These are phyloP conservation scores for Withania somnifera DNA, from an alignment of 305 asterid species.

Conservation along the genomic window DNA sequence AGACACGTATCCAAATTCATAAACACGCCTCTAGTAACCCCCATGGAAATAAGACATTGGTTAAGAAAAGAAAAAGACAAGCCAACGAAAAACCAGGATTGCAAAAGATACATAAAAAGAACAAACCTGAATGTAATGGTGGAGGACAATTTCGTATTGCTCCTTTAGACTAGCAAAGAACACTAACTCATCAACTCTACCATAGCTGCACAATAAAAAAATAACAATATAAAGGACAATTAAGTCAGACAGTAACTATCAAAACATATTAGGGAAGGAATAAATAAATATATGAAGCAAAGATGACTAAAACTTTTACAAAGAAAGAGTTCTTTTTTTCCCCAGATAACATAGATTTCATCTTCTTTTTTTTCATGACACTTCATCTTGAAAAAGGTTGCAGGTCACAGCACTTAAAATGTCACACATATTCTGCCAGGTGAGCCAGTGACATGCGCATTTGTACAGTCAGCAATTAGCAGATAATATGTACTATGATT, in stretches of 20 bases:
- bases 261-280: background rate
- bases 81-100: background rate
- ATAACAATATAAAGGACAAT: background rate
- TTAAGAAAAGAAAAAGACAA: constrained; percentile 5
- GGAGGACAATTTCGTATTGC: constrained; percentile 87
- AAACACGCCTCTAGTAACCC: background rate
- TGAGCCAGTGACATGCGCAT: background rate
- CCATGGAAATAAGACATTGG: constrained; percentile 4
- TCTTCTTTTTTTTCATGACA: background rate
- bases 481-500: background rate
- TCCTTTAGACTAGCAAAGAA: constrained; percentile 94
- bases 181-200: constrained; percentile 95
- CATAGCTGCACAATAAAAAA: constrained; percentile 57
- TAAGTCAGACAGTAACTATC: background rate
- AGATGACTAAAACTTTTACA: background rate
- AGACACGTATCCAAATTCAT: background rate
- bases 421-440: background rate
- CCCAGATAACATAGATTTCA: background rate
- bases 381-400: background rate
- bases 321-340: background rate
- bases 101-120: constrained; percentile 10
- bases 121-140: constrained; percentile 84
- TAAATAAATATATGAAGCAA: background rate
- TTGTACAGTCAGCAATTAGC: background rate
- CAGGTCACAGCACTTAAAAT: background rate